Percentiles rank a stretch among this genome's conserved stretches.
Evolutionary conservation across 768 basidiomycete genomes (phyloP).

Genomic region (Amanita polypyramis): DNA sequence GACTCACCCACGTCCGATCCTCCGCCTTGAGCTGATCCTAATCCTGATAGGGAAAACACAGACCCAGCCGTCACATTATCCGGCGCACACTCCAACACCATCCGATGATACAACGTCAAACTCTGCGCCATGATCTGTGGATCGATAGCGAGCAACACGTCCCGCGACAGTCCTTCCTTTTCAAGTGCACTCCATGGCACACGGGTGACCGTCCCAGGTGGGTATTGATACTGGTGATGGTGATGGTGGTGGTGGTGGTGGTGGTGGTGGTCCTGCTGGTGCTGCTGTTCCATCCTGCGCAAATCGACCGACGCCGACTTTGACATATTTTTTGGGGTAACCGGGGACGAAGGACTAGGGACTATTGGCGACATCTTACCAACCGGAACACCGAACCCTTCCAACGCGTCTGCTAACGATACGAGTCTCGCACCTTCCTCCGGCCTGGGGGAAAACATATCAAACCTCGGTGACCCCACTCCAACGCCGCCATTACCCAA

Average conservation of each 20-base stretch:
- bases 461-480: slow-evolving; percentile 39
- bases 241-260: slow-evolving; percentile 10
- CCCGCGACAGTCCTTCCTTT: slow-evolving; percentile 58
- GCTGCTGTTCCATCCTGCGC: slow-evolving; percentile 18
- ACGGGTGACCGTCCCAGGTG: slow-evolving; percentile 6
- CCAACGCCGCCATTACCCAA: slow-evolving; percentile 17
- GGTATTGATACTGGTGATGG: background rate
- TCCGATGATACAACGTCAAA: slow-evolving; percentile 51
- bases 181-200: slow-evolving; percentile 45
- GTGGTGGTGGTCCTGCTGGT: too few species aligned
- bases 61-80: slow-evolving; percentile 40
- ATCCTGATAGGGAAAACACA: slow-evolving; percentile 19
- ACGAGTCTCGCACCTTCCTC: slow-evolving; percentile 26
- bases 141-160: slow-evolving; percentile 55
- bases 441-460: slow-evolving; percentile 46
- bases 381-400: slow-evolving; percentile 11
- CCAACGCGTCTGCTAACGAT: slow-evolving; percentile 37
- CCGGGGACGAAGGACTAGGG: slow-evolving; percentile 7
- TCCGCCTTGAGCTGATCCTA: slow-evolving; percentile 11
- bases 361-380: too few species aligned
- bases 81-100: slow-evolving; percentile 39
- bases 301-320: slow-evolving; percentile 11
- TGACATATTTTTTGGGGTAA: background rate
- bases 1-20: slow-evolving; percentile 9
- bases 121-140: slow-evolving; percentile 51